Evolutionary conservation across 805 yeast species (phyloP), one percentile per base, ranked within the genome.

Genomic region (Wickerhamomyces rabaulensis): DNA sequence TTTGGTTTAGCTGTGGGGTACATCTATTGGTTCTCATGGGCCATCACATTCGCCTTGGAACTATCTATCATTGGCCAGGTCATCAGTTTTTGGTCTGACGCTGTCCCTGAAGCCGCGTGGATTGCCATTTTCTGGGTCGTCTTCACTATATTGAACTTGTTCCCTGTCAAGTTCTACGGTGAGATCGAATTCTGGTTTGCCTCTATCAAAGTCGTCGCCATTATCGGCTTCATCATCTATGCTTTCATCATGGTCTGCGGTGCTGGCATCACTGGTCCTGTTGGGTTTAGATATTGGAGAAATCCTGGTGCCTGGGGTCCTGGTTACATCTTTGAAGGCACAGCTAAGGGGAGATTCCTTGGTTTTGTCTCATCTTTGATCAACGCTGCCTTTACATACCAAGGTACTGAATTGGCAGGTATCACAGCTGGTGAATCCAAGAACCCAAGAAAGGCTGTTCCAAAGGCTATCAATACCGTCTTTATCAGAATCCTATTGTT

Each of bases 251-350:
- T 45, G 48, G 48, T 45, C 6, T 45, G 48, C 22, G 48, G 48
- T 45, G 48, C 44, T 27, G 48, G 48, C 26, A 12, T 41, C 23
- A 41, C 44, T 27, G 48, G 48, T 27, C 44, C 48, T 9, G 44
- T 45, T 13, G 48, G 48, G 5, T 45, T 45, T 29, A 45, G 48
- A 38, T 45, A 45, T 36, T 45, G 48, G 48, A 45, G 48, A 45
- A 40, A 45, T 19, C 48, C 48, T 17, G 48, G 48, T 21, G 26
- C 48, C 13, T 45, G 48, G 48, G 48, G 48, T n/a, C 48, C 48
- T 13, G 48, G 48, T 19, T 45, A 36, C 17, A 13, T 45, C 2
- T 45, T 41, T 42, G 39, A 42, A 37, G 48, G 36, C 5, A 36
- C 48, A 4, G 27, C 44, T 6, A 45, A 45, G 31, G 48, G 48